These are phyloP conservation scores for Lachancea lanzarotensis DNA, from an alignment of 805 yeast genomes.

Conservation along the genomic window DNA sequence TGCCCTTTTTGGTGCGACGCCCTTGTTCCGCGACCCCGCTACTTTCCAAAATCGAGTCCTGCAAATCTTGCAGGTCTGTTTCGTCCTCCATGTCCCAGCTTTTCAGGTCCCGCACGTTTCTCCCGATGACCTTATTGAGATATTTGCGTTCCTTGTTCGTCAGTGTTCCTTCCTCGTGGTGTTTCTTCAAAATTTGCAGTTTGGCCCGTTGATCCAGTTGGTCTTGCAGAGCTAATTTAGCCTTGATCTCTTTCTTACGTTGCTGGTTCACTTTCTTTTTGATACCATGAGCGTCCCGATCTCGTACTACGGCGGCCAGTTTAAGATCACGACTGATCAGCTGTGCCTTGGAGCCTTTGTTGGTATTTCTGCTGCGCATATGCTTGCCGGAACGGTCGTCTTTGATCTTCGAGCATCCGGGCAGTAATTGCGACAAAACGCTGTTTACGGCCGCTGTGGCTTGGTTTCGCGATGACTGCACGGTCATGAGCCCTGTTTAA, in stretches of 20 bases:
- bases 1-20: not conserved
- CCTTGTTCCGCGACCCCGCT: slow-evolving; percentile 26
- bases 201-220: slow-evolving; percentile 30
- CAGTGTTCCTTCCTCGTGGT: slow-evolving; percentile 27
- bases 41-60: slow-evolving; percentile 39
- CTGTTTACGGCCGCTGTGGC: slow-evolving; percentile 39
- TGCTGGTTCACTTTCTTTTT: slow-evolving; percentile 32
- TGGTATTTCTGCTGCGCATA: slow-evolving; percentile 5
- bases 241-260: slow-evolving; percentile 26
- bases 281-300: slow-evolving; percentile 31
- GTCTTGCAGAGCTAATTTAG: slow-evolving; percentile 15
- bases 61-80: slow-evolving; percentile 40
- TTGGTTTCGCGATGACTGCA: slow-evolving; percentile 28
- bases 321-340: slow-evolving; percentile 34
- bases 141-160: slow-evolving; percentile 32
- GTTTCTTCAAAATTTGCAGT: slow-evolving; percentile 31
- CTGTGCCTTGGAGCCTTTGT: slow-evolving; percentile 32
- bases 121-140: slow-evolving; percentile 32
- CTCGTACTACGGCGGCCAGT: slow-evolving; percentile 30
- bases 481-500: not conserved
- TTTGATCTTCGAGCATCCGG: slow-evolving; percentile 30
- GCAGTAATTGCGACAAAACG: slow-evolving; percentile 34
- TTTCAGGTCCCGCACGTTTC: slow-evolving; percentile 34
- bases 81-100: slow-evolving; percentile 39
- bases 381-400: slow-evolving; percentile 1